A percentile compares a stretch with the other conserved stretches of the same genome.
Conservation (phyloP, 345 rosid genomes). For the Rhizophora mangle region DNA sequence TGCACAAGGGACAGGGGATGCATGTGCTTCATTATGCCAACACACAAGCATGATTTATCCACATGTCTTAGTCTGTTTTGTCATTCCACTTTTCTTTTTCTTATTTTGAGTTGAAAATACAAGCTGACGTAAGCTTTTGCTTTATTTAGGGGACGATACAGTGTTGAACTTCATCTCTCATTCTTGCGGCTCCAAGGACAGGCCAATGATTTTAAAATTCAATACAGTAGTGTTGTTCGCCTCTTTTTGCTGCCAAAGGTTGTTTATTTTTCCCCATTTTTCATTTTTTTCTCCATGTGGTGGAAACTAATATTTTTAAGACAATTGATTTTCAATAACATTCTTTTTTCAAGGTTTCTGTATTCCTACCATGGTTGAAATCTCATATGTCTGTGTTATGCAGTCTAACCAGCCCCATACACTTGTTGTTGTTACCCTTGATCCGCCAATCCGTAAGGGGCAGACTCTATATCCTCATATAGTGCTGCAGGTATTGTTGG, state of each 20-base stretch:
- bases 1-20: background rate
- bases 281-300: background rate
- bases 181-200: constrained; percentile 91
- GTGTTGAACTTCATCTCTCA: constrained; percentile 91
- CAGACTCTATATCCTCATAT: constrained; percentile 93
- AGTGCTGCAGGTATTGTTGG: constrained; percentile 72
- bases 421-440: constrained; percentile 85
- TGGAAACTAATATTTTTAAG: background rate
- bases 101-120: background rate
- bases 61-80: background rate
- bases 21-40: background rate
- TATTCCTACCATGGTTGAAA: background rate
- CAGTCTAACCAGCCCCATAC: constrained; percentile 98
- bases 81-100: background rate
- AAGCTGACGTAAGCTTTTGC: background rate
- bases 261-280: background rate
- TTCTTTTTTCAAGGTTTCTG: background rate
- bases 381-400: constrained; percentile 15
- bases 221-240: constrained; percentile 96
- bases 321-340: background rate
- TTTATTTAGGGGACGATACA: constrained; percentile 87
- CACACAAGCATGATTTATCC: background rate
- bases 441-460: constrained; percentile 97
- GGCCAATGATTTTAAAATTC: constrained; percentile 98
- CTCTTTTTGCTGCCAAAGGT: constrained; percentile 97